Percentiles rank a stretch among this genome's conserved stretches.
phyloP scores from a whole-genome alignment of 164 flowering plant species.

The Amborella trichopoda region DNA sequence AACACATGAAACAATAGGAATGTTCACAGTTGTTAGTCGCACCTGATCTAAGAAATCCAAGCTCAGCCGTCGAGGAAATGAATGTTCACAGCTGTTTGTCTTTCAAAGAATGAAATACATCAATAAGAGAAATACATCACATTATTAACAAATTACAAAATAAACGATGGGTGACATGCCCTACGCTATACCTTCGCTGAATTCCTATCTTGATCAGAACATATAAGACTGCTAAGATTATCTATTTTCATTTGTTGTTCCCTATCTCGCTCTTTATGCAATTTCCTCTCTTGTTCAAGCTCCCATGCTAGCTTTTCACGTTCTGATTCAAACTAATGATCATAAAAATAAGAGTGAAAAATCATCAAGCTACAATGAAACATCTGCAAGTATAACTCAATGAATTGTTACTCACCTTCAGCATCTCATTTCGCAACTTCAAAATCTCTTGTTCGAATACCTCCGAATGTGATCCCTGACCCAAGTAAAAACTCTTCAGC shows the following conservation, averaged over 20 bases:
- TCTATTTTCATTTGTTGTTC: slow-evolving; percentile 63
- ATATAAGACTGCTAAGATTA: slow-evolving; percentile 38
- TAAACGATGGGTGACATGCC: background rate
- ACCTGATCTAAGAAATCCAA: slow-evolving; percentile 4
- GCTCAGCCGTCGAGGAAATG: slow-evolving; percentile 5
- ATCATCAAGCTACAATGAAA: background rate
- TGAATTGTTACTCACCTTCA: slow-evolving; percentile 55
- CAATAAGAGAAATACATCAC: background rate
- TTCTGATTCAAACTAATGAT: slow-evolving; percentile 68
- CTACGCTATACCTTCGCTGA: slow-evolving; percentile 31
- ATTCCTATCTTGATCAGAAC: slow-evolving; percentile 33
- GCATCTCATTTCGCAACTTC: slow-evolving; percentile 84
- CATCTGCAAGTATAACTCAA: background rate
- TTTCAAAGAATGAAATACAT: slow-evolving; percentile 1
- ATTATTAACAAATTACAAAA: background rate
- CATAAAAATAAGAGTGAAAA: background rate
- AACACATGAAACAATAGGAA: background rate
- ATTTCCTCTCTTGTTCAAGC: slow-evolving; percentile 85
- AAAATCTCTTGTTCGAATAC: slow-evolving; percentile 84
- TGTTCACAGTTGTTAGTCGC: background rate
- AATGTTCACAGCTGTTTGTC: slow-evolving; percentile 1
- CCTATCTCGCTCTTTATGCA: slow-evolving; percentile 58
- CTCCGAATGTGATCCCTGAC: slow-evolving; percentile 83
- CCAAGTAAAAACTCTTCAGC: background rate
- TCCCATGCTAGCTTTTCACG: slow-evolving; percentile 79